A percentile compares a stretch with the other conserved stretches of the same genome.
phyloP scores from a whole-genome alignment of 495 filamentous ascomycete genomes.

The Trichocladium antarcticum region DNA sequence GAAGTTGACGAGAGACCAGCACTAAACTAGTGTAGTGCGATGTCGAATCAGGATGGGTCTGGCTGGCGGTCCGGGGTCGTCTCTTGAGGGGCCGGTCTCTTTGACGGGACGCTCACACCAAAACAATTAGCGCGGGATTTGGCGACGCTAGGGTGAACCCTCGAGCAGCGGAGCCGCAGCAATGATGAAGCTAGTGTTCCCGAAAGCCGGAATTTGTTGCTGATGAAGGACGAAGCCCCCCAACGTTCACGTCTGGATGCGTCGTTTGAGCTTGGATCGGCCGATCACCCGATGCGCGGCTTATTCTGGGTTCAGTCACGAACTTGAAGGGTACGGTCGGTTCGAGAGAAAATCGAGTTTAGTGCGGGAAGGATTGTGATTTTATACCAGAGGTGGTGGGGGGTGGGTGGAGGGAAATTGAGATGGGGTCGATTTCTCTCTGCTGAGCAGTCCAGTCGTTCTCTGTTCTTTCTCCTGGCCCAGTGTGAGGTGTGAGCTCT shows the following conservation, averaged over 20 bases:
- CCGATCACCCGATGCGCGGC: neutral
- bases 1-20: neutral
- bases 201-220: too few species aligned
- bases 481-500: too few species aligned
- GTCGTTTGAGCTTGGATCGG: neutral
- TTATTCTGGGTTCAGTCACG: too few species aligned
- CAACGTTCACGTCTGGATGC: too few species aligned
- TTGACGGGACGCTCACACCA: neutral
- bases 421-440: conserved; percentile 11
- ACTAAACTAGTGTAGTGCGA: neutral
- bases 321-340: conserved; percentile 9
- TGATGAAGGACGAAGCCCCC: too few species aligned
- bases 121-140: conserved; percentile 12
- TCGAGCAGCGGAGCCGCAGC: conserved; percentile 2
- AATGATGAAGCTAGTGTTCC: neutral
- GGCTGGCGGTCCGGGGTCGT: neutral
- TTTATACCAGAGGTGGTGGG: conserved; percentile 19
- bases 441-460: neutral
- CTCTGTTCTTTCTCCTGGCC: neutral
- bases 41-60: neutral
- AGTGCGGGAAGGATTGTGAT: conserved; percentile 25
- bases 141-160: conserved; percentile 13
- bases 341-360: conserved; percentile 26
- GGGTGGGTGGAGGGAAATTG: conserved; percentile 14
- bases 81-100: neutral